Percentiles rank a stretch among this genome's conserved stretches.
These are phyloP conservation scores for Pseudogymnoascus sp. DNA, from an alignment of 2,329 filamentous ascomycete genomes.

Conservation along the genomic window DNA sequence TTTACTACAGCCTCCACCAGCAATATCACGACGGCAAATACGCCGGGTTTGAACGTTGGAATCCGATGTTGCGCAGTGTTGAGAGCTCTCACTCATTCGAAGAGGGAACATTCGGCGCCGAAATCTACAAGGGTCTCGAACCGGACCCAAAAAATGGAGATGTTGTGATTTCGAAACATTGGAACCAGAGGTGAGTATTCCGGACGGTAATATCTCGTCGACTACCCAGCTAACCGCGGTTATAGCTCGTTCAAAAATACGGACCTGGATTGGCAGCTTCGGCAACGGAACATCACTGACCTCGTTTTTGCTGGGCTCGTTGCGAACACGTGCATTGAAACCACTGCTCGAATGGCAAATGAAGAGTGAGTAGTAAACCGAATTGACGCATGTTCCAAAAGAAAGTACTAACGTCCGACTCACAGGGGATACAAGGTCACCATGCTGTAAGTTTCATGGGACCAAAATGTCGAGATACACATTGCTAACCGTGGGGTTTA, in stretches of 20 bases:
- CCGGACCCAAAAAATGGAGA: slow-evolving; percentile 26
- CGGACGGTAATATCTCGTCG: background rate
- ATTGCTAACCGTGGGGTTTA: background rate
- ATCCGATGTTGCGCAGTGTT: slow-evolving; percentile 15
- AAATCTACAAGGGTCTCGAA: slow-evolving; percentile 27
- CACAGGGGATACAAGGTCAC: slow-evolving; percentile 24
- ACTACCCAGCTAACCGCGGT: background rate
- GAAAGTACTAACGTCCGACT: background rate
- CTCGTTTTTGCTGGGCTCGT: slow-evolving; percentile 28
- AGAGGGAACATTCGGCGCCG: slow-evolving; percentile 26
- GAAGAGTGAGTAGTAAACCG: slow-evolving; percentile 23
- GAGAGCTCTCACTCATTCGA: slow-evolving; percentile 23
- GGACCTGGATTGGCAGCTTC: slow-evolving; percentile 31
- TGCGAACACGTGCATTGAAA: slow-evolving; percentile 30
- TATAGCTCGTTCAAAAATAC: slow-evolving; percentile 29
- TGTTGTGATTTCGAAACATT: slow-evolving; percentile 29
- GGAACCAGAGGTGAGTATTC: slow-evolving; percentile 25
- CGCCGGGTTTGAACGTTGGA: slow-evolving; percentile 27
- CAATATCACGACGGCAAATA: slow-evolving; percentile 21
- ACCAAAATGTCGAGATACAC: background rate
- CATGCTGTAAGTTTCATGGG: slow-evolving; percentile 18
- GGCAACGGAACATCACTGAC: slow-evolving; percentile 28
- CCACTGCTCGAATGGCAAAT: slow-evolving; percentile 30
- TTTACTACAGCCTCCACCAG: slow-evolving; percentile 32
- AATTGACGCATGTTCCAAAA: background rate